A percentile compares a stretch with the other conserved stretches of the same genome.
Conservation (phyloP, 2,329 filamentous ascomycete species). For the Coccinonectria pachysandricola region DNA sequence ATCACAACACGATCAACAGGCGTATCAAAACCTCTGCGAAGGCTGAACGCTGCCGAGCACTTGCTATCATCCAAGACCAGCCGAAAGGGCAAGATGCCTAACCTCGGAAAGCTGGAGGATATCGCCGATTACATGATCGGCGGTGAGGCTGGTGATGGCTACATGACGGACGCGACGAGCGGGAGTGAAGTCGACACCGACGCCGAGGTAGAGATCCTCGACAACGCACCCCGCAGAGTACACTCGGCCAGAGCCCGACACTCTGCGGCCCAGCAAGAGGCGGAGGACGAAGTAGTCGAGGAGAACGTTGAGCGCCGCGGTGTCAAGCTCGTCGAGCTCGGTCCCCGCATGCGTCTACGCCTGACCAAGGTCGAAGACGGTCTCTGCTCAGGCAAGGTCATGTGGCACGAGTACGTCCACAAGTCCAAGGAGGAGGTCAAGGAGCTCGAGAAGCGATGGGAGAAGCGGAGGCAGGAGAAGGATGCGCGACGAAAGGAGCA, state of each 20-base stretch:
- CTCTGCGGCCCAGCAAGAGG: slow-evolving; percentile 27
- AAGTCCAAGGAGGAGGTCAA: slow-evolving; percentile 72
- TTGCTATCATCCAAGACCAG: slow-evolving; percentile 51
- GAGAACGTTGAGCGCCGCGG: slow-evolving; percentile 69
- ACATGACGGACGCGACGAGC: slow-evolving; percentile 74
- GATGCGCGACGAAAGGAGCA: slow-evolving; percentile 73
- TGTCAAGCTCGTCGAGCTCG: slow-evolving; percentile 85
- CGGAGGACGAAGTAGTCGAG: slow-evolving; percentile 36
- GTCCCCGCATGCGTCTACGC: slow-evolving; percentile 78
- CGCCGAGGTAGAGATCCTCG: slow-evolving; percentile 81
- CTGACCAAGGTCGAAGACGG: slow-evolving; percentile 96
- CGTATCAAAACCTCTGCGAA: slow-evolving; percentile 71
- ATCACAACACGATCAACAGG: slow-evolving; percentile 85
- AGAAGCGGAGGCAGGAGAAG: slow-evolving; percentile 67
- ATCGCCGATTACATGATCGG: slow-evolving; percentile 93
- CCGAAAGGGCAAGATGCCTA: slow-evolving; percentile 64
- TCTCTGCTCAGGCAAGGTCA: slow-evolving; percentile 75
- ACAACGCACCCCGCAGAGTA: slow-evolving; percentile 53
- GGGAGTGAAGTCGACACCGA: slow-evolving; percentile 92
- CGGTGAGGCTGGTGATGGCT: slow-evolving; percentile 62
- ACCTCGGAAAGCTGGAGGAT: slow-evolving; percentile 82
- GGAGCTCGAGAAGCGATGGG: slow-evolving; percentile 75
- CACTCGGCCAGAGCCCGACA: slow-evolving; percentile 41
- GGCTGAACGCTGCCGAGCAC: slow-evolving; percentile 78
- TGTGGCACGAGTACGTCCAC: slow-evolving; percentile 95